Percentiles rank a stretch among this genome's conserved stretches.
Evolutionary conservation across 768 basidiomycete genomes (phyloP).

Genomic region (Sutorius australiensis): DNA sequence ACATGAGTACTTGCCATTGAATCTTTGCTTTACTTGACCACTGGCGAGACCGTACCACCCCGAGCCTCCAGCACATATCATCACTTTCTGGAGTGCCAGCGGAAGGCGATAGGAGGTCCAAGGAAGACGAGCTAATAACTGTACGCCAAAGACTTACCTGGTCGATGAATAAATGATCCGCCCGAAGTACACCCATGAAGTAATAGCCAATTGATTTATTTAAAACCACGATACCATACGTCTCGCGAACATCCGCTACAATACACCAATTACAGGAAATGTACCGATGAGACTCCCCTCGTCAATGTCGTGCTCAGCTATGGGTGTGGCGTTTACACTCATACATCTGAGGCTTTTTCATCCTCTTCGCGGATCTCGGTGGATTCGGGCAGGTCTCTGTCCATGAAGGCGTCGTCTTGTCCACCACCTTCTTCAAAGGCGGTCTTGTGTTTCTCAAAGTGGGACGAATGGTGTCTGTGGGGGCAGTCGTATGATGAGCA

Average conservation of each 20-base stretch:
- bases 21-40: no score
- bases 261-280: not conserved
- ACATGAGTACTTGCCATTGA: no score
- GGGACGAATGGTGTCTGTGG: constrained; percentile 63
- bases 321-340: not conserved
- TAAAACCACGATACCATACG: not conserved
- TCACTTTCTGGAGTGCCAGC: no score
- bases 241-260: not conserved
- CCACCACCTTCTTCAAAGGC: constrained; percentile 78
- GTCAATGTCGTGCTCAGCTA: not conserved
- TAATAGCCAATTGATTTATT: not conserved
- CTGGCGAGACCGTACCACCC: no score
- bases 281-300: not conserved
- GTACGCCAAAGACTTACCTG: no score
- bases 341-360: constrained; percentile 19
- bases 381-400: constrained; percentile 2
- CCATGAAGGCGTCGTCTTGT: constrained; percentile 44
- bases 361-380: constrained; percentile 16
- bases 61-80: no score
- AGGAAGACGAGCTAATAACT: no score
- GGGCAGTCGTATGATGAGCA: not conserved
- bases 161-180: not conserved
- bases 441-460: constrained; percentile 80
- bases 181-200: not conserved
- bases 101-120: no score